Percentiles rank a stretch among this genome's conserved stretches.
These are phyloP conservation scores for Trametes punicea DNA, from an alignment of 768 basidiomycete genomes.

Conservation along the genomic window DNA sequence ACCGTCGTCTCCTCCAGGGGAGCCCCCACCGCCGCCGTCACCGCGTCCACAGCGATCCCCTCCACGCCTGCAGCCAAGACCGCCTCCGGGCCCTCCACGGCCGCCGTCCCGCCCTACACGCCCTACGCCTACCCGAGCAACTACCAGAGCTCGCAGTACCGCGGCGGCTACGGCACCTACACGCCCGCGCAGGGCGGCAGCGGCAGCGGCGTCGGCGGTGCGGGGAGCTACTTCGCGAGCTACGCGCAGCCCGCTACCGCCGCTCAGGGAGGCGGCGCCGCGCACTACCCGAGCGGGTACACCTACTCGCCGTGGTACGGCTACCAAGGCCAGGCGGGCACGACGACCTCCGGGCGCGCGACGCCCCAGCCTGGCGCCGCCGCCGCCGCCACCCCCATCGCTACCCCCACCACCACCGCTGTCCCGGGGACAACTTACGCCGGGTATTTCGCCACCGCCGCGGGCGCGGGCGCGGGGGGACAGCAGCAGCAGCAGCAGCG, in stretches of 20 bases:
- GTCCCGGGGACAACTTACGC: slow-evolving; percentile 40
- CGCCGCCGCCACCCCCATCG: slow-evolving; percentile 18
- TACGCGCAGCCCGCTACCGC: slow-evolving; percentile 19
- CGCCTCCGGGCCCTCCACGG: slow-evolving; percentile 28
- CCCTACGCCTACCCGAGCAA: slow-evolving; percentile 25
- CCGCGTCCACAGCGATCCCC: slow-evolving; percentile 26
- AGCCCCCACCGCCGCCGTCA: slow-evolving; percentile 26
- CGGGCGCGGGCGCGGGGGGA: slow-evolving; percentile 26
- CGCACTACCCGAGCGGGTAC: slow-evolving; percentile 42
- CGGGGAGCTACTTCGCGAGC: slow-evolving; percentile 28
- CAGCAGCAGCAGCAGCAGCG: slow-evolving; percentile 33
- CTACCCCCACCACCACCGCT: too few relatives aligned
- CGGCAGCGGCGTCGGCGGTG: too few relatives aligned
- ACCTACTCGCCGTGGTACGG: slow-evolving; percentile 43
- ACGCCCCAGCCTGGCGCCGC: slow-evolving; percentile 42
- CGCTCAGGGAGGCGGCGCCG: slow-evolving; percentile 18
- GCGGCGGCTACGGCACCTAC: slow-evolving; percentile 39
- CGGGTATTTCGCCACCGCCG: slow-evolving; percentile 38
- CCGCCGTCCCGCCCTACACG: slow-evolving; percentile 27
- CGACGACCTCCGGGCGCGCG: slow-evolving; percentile 34
- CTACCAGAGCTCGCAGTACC: slow-evolving; percentile 30
- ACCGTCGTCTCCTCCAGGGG: too few relatives aligned
- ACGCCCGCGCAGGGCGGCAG: slow-evolving; percentile 37
- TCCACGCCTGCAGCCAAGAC: slow-evolving; percentile 28
- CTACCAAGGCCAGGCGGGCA: slow-evolving; percentile 35